These are phyloP conservation scores for Ailanthus altissimus DNA, from an alignment of 345 rosid species.

Conservation along the genomic window DNA sequence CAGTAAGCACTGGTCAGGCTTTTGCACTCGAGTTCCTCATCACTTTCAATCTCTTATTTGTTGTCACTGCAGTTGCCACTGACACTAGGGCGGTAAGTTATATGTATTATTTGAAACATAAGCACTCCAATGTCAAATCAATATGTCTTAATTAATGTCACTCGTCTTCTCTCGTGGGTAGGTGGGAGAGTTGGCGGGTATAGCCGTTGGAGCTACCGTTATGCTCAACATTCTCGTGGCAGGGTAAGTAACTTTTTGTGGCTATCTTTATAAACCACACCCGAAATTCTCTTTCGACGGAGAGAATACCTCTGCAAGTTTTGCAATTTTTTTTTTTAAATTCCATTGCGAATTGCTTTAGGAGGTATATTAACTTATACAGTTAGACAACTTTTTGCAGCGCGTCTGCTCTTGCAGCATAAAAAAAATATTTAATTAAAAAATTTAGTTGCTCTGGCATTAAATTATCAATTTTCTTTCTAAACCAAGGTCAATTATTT, in stretches of 20 bases:
- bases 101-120: constrained; percentile 29
- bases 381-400: background rate
- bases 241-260: constrained; percentile 47
- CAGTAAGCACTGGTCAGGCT: constrained; percentile 75
- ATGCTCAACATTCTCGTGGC: constrained; percentile 93
- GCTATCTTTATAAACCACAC: background rate
- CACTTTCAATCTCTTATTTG: constrained; percentile 87
- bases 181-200: constrained; percentile 98
- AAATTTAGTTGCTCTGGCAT: background rate
- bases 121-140: background rate
- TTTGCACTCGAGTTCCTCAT: constrained; percentile 93
- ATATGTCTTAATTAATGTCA: background rate
- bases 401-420: background rate
- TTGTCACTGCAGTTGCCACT: constrained; percentile 93
- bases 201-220: constrained; percentile 98
- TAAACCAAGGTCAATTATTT: background rate
- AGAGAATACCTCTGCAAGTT: too few species aligned
- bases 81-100: constrained; percentile 99
- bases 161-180: constrained; percentile 7
- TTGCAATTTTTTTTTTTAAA: too few species aligned
- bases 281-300: too few species aligned
- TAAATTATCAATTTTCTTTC: background rate
- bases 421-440: too few species aligned
- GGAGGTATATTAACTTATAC: too few species aligned
- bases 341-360: background rate